These are phyloP conservation scores for Pleurotus platypus DNA, from an alignment of 768 basidiomycete species.

Conservation along the genomic window DNA sequence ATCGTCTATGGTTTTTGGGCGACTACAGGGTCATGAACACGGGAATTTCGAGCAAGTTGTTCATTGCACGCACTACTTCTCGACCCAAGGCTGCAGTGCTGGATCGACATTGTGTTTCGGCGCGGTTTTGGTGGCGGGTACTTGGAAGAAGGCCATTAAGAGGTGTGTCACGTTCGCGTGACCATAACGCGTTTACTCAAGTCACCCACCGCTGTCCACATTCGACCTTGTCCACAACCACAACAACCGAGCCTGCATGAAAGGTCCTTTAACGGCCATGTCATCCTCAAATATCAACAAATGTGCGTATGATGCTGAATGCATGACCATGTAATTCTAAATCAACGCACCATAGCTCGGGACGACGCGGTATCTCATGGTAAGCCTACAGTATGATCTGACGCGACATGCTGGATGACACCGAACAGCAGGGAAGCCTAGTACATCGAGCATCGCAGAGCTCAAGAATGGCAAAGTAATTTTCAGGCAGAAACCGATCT, in stretches of 20 bases:
- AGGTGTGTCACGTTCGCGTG: constrained; percentile 45
- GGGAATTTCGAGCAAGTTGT: not conserved
- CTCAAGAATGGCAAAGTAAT: constrained; percentile 74
- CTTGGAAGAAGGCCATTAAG: constrained; percentile 68
- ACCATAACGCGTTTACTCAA: constrained; percentile 33
- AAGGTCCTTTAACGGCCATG: constrained; percentile 30
- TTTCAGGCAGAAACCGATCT: constrained; percentile 71
- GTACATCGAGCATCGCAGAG: constrained; percentile 49
- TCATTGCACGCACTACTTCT: constrained; percentile 78
- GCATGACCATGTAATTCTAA: not conserved
- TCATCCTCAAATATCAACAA: constrained; percentile 29
- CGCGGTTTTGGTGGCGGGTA: constrained; percentile 34
- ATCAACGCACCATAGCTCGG: constrained; percentile 20
- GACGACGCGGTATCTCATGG: constrained; percentile 21
- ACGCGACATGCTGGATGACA: constrained; percentile 23
- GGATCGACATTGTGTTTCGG: constrained; percentile 50
- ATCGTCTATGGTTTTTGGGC: constrained; percentile 97
- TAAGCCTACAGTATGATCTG: not conserved
- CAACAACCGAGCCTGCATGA: constrained; percentile 15
- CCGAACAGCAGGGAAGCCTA: constrained; percentile 28
- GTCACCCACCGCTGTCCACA: constrained; percentile 25
- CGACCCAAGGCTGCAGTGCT: constrained; percentile 89
- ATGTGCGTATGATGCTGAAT: constrained; percentile 20
- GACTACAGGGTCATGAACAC: constrained; percentile 42
- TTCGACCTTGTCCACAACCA: constrained; percentile 20